Evolutionary conservation across 345 rosid genomes (phyloP).

Genomic region (Eucalyptus erythrocorys): DNA sequence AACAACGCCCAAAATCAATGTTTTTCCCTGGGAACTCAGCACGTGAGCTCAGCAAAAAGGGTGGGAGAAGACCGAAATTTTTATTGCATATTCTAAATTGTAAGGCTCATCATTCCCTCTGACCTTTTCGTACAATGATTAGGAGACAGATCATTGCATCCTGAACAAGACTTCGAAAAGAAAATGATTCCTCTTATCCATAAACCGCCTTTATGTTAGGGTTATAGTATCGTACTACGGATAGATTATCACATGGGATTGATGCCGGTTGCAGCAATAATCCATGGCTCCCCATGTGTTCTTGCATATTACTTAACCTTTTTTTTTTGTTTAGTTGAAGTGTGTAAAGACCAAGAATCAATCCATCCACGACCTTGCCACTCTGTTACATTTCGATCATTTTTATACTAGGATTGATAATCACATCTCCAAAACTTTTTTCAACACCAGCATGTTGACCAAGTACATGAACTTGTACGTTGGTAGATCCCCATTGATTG

Average conservation of each 20-base stretch:
- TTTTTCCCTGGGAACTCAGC: background rate
- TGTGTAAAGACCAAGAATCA: background rate
- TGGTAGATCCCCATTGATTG: background rate
- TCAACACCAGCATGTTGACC: background rate
- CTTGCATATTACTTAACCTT: background rate
- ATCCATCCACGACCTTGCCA: background rate
- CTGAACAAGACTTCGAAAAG: background rate
- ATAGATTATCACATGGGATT: background rate
- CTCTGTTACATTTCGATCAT: background rate
- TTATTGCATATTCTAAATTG: background rate
- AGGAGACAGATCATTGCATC: background rate
- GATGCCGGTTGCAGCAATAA: background rate
- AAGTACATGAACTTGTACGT: background rate
- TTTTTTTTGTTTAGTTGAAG: background rate
- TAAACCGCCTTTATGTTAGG: background rate
- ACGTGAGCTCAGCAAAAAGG: background rate
- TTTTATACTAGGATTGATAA: background rate
- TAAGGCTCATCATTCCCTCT: background rate
- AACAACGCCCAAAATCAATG: background rate
- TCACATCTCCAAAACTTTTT: background rate
- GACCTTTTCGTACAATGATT: background rate
- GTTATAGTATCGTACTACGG: background rate
- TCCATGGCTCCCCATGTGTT: background rate
- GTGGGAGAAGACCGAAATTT: background rate
- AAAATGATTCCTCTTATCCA: background rate